A percentile compares a stretch with the other conserved stretches of the same genome.
phyloP scores from a whole-genome alignment of 805 yeast genomes.

The Debaryomyces prosopidis region DNA sequence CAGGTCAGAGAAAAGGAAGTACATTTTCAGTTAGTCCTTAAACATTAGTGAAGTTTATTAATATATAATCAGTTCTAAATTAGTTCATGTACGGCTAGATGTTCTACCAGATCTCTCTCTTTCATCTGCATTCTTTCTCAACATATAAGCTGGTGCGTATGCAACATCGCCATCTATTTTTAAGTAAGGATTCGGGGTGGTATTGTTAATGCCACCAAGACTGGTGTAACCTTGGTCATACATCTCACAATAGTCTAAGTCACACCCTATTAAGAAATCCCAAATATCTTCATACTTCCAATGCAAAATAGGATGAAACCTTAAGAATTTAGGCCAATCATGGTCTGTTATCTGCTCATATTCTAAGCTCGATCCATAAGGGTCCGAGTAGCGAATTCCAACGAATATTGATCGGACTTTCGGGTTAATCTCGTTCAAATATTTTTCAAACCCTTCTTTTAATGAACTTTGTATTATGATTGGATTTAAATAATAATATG shows the following conservation, averaged over 20 bases:
- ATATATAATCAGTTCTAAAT: neutral
- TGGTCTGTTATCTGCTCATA: slow-evolving; percentile 77
- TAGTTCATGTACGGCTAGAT: neutral
- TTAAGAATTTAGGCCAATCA: slow-evolving; percentile 85
- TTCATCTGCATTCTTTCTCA: slow-evolving; percentile 62
- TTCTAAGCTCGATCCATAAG: slow-evolving; percentile 63
- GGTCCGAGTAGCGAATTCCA: slow-evolving; percentile 88
- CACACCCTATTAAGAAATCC: slow-evolving; percentile 66
- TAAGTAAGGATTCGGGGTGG: slow-evolving; percentile 68
- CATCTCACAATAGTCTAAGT: slow-evolving; percentile 69
- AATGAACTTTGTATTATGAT: slow-evolving; percentile 48
- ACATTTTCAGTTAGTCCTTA: neutral
- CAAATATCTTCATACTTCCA: slow-evolving; percentile 87
- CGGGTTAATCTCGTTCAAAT: slow-evolving; percentile 49
- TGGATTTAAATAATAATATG: slow-evolving; percentile 54
- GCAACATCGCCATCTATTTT: slow-evolving; percentile 17
- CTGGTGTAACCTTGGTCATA: slow-evolving; percentile 90
- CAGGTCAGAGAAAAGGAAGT: slow-evolving; percentile 21
- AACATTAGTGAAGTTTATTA: neutral
- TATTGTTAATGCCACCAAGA: slow-evolving; percentile 74
- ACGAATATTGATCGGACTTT: slow-evolving; percentile 73
- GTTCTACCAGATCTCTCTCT: slow-evolving; percentile 45
- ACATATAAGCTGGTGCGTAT: slow-evolving; percentile 56
- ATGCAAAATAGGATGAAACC: slow-evolving; percentile 85
- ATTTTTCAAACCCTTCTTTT: slow-evolving; percentile 69